Conservation (phyloP, 2,329 filamentous ascomycete genomes). For the Neofusicoccum laricinum region DNA sequence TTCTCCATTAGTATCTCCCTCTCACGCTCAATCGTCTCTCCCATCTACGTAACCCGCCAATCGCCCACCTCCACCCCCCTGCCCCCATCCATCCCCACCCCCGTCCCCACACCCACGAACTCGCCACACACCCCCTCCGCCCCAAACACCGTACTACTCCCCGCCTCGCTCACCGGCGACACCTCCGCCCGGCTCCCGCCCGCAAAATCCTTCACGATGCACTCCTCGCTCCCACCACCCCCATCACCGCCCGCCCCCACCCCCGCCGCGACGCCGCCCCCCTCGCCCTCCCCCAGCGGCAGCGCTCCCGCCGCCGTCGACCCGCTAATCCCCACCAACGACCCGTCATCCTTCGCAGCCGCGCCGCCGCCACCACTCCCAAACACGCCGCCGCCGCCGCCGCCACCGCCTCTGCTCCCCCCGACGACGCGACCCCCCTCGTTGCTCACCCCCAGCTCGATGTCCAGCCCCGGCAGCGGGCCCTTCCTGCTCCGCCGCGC, state of each 20-base stretch:
- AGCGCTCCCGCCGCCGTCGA: not conserved
- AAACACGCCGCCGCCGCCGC: not conserved
- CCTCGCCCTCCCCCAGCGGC: no score
- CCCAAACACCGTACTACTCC: not conserved
- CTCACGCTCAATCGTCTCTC: no score
- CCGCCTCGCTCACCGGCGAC: not conserved
- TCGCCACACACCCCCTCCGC: not conserved
- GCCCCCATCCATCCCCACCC: not conserved
- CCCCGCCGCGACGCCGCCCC: not conserved
- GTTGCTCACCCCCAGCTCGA: not conserved
- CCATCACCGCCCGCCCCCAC: not conserved
- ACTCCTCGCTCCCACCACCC: not conserved
- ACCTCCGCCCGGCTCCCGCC: no score
- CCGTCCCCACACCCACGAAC: not conserved
- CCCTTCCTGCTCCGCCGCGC: no score
- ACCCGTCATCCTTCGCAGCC: not conserved
- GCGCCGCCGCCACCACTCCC: not conserved
- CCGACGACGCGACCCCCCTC: no score
- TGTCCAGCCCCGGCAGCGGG: no score
- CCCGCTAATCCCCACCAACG: not conserved
- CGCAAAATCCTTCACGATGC: not conserved
- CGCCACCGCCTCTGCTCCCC: no score
- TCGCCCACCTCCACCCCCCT: no score
- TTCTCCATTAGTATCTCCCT: no score
- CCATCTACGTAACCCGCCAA: no score